Evolutionary conservation across 225 moss, liverwort and hornwort genomes (phyloP).

Genomic region (Climacium dendroides): DNA sequence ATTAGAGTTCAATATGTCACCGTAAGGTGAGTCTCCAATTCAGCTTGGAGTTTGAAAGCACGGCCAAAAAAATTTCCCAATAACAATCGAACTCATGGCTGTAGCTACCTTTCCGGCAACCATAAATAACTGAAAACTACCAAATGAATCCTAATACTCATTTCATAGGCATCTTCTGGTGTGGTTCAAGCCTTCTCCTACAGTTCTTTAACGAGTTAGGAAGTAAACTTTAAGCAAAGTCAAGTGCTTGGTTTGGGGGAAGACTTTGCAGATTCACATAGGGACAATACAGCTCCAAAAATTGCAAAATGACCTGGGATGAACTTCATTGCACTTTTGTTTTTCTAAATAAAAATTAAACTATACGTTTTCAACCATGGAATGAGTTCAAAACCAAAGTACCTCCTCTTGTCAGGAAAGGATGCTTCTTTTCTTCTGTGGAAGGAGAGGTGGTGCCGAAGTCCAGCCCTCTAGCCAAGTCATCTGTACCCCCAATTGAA

Average conservation of each 20-base stretch:
- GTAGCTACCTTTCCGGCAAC: neutral
- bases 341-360: too few species aligned
- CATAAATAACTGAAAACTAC: neutral
- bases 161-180: neutral
- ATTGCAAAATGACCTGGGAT: neutral
- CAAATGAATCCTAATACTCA: neutral
- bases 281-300: neutral
- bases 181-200: neutral
- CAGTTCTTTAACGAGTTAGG: too few species aligned
- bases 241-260: neutral
- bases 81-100: neutral
- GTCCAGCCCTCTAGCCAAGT: slow-evolving; percentile 23
- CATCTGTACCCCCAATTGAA: slow-evolving; percentile 25
- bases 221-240: too few species aligned
- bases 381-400: neutral
- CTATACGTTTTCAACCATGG: neutral
- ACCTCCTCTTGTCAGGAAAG: slow-evolving; percentile 39
- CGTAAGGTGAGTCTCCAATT: neutral
- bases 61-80: neutral
- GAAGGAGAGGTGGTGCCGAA: slow-evolving; percentile 15
- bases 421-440: slow-evolving; percentile 31
- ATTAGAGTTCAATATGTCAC: neutral
- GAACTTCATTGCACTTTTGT: too few species aligned
- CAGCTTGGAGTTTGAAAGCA: neutral
- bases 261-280: neutral